A percentile compares a stretch with the other conserved stretches of the same genome.
Conservation (phyloP, 495 filamentous ascomycete genomes). For the Penicillium ochrochloron region DNA sequence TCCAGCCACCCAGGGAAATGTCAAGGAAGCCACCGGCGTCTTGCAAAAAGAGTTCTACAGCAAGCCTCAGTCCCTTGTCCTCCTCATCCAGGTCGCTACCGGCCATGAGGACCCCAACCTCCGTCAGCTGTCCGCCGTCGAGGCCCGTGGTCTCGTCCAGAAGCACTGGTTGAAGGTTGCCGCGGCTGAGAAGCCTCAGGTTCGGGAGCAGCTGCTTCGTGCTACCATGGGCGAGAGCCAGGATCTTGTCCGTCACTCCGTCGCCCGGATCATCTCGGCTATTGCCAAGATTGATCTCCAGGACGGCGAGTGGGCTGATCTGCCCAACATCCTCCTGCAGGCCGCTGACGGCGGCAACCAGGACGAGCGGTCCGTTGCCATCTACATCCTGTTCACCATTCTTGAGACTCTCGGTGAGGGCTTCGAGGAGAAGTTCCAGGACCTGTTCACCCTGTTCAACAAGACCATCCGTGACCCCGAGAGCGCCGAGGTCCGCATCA, state of each 20-base stretch:
- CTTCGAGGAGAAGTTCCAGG: constrained; percentile 74
- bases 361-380: constrained; percentile 82
- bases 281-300: constrained; percentile 86
- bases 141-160: constrained; percentile 76
- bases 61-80: constrained; percentile 77
- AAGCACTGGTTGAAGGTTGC: constrained; percentile 81
- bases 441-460: constrained; percentile 81
- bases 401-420: constrained; percentile 82
- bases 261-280: constrained; percentile 83
- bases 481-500: constrained; percentile 88
- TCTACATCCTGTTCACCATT: constrained; percentile 90
- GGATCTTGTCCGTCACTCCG: constrained; percentile 77
- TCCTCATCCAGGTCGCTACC: constrained; percentile 83
- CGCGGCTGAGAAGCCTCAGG: constrained; percentile 70
- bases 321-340: constrained; percentile 74
- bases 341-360: constrained; percentile 72
- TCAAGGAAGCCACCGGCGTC: constrained; percentile 88
- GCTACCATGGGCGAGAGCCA: constrained; percentile 77
- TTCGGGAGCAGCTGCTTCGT: constrained; percentile 81
- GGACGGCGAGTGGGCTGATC: constrained; percentile 83
- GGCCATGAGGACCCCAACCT: constrained; percentile 72
- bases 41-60: constrained; percentile 91
- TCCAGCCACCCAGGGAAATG: constrained; percentile 51
- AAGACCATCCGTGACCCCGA: constrained; percentile 89
- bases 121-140: constrained; percentile 87